phyloP scores from a whole-genome alignment of 306 rosid species.

The Crataegus laevigata region DNA sequence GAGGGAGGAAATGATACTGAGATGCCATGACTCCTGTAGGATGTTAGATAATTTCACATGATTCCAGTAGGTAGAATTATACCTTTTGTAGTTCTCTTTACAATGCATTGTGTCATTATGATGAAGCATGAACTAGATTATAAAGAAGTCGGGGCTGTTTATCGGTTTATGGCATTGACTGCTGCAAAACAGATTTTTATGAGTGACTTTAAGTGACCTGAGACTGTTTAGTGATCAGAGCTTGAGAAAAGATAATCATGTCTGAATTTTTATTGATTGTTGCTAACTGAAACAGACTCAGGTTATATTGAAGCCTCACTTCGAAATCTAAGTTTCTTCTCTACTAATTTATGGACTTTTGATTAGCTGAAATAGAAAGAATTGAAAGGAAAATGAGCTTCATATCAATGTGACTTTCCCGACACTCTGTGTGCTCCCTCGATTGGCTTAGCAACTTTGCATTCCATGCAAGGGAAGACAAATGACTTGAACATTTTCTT shows the following conservation, averaged over 20 bases:
- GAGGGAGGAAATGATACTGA: not conserved
- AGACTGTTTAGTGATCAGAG: not conserved
- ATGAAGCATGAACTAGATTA: not conserved
- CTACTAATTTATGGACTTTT: not conserved
- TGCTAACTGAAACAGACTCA: slow-evolving; percentile 13
- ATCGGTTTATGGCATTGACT: not conserved
- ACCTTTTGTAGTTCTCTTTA: not conserved
- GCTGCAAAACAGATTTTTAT: not conserved
- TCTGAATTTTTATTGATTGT: slow-evolving; percentile 7
- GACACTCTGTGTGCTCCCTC: slow-evolving; percentile 23
- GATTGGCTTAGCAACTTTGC: slow-evolving; percentile 28
- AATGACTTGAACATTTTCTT: slow-evolving; percentile 34
- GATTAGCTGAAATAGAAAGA: slow-evolving; percentile 9
- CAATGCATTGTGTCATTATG: not conserved
- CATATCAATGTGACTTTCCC: slow-evolving; percentile 20
- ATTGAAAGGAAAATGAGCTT: slow-evolving; percentile 7
- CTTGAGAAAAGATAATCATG: not conserved
- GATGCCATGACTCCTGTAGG: not conserved
- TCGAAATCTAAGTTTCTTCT: not conserved
- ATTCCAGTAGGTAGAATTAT: not conserved
- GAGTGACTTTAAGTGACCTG: not conserved
- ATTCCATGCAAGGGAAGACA: slow-evolving; percentile 43
- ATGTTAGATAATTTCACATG: not conserved
- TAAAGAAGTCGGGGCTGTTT: not conserved
- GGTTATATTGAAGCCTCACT: slow-evolving; percentile 3